These are phyloP conservation scores for Cyclotella baltica DNA, from an alignment of 108 stramenopile genomes.

Conservation along the genomic window DNA sequence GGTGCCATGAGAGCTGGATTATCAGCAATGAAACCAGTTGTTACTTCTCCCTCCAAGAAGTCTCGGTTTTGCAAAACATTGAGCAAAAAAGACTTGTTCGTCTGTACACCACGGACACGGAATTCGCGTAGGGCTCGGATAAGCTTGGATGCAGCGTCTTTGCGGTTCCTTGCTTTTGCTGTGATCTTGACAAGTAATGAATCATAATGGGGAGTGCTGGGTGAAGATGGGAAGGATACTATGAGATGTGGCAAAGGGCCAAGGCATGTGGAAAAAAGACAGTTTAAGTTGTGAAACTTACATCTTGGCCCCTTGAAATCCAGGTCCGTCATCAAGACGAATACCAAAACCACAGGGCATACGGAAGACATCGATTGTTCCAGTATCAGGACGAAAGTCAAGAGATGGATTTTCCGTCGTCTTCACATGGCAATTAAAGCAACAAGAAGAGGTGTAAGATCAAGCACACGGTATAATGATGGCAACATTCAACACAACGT, in stretches of 20 bases:
- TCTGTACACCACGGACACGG: slow-evolving; percentile 89
- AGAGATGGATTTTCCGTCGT: slow-evolving; percentile 94
- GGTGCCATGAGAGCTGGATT: slow-evolving; percentile 82
- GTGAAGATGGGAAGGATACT: background rate
- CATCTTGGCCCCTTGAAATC: slow-evolving; percentile 54
- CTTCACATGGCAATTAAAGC: background rate
- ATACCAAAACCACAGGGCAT: slow-evolving; percentile 95
- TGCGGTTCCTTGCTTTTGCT: slow-evolving; percentile 78
- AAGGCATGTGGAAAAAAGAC: too few relatives aligned
- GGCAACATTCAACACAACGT: background rate
- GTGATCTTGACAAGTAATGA: slow-evolving; percentile 90
- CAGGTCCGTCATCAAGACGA: slow-evolving; percentile 90
- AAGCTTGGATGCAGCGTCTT: slow-evolving; percentile 79
- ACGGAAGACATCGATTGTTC: slow-evolving; percentile 91
- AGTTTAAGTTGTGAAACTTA: background rate
- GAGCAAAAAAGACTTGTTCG: slow-evolving; percentile 87
- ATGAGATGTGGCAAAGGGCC: background rate
- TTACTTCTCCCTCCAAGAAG: slow-evolving; percentile 88
- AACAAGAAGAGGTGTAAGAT: background rate
- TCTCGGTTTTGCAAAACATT: slow-evolving; percentile 90
- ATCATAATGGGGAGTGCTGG: slow-evolving; percentile 52
- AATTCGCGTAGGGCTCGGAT: slow-evolving; percentile 87
- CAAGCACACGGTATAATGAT: background rate
- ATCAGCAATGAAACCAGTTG: slow-evolving; percentile 92
- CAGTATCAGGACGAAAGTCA: slow-evolving; percentile 95